A percentile compares a stretch with the other conserved stretches of the same genome.
Evolutionary conservation across 2,329 filamentous ascomycete genomes (phyloP).

Genomic region (Aspergillus jensenii): DNA sequence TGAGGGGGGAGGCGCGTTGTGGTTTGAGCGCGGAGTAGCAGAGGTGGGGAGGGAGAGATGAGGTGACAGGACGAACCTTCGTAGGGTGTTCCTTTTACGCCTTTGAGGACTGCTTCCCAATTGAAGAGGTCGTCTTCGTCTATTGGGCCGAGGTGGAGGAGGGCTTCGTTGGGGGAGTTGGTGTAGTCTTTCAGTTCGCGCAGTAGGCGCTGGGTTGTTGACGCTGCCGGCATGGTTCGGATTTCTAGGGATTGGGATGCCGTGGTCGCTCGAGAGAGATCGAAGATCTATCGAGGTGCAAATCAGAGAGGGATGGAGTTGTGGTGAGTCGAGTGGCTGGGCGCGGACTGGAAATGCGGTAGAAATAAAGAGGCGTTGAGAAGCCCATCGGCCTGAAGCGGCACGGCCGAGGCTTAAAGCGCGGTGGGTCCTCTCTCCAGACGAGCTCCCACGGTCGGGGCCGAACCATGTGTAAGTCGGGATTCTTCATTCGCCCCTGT

Average conservation of each 20-base stretch:
- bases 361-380: neutral
- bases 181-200: slow-evolving; percentile 62
- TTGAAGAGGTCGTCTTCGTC: slow-evolving; percentile 58
- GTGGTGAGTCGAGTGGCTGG: slow-evolving; percentile 8
- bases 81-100: slow-evolving; percentile 59
- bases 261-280: neutral
- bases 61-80: slow-evolving; percentile 48
- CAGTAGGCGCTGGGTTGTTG: slow-evolving; percentile 59
- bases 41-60: neutral
- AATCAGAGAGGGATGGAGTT: neutral
- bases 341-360: neutral
- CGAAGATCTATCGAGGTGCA: neutral
- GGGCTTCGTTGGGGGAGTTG: slow-evolving; percentile 55
- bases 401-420: slow-evolving; percentile 15
- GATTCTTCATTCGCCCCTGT: slow-evolving; percentile 8
- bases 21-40: too few relatives aligned
- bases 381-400: neutral
- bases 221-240: slow-evolving; percentile 25
- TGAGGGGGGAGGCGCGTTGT: neutral
- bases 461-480: slow-evolving; percentile 10
- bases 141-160: slow-evolving; percentile 57
- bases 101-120: slow-evolving; percentile 62
- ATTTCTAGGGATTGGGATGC: neutral
- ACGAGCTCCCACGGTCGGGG: slow-evolving; percentile 12
- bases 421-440: slow-evolving; percentile 12